Evolutionary conservation across 768 basidiomycete genomes (phyloP).

Genomic region (Panaeolus cyanescens): DNA sequence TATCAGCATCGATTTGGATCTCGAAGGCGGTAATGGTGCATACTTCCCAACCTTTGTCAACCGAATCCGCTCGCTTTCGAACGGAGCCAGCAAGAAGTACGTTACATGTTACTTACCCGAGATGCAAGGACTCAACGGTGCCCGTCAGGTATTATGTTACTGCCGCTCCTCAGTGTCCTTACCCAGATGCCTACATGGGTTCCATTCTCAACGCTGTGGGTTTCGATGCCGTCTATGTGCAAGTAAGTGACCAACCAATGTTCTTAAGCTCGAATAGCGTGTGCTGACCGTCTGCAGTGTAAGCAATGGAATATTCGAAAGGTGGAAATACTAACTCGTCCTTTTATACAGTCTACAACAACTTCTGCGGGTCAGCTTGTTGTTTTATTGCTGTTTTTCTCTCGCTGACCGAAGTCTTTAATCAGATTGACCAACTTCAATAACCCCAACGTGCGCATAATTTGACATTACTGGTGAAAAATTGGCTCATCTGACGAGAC

Average conservation of each 20-base stretch:
- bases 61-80: constrained; percentile 43
- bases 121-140: background rate
- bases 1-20: constrained; percentile 57
- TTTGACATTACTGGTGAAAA: background rate
- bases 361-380: constrained; percentile 39
- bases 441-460: constrained; percentile 36
- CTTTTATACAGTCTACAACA: constrained; percentile 37
- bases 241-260: too few species aligned
- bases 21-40: constrained; percentile 55
- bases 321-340: too few species aligned
- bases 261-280: too few species aligned
- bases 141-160: constrained; percentile 52
- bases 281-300: too few species aligned
- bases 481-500: background rate
- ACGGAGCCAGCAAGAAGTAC: constrained; percentile 49
- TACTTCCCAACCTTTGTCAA: constrained; percentile 52
- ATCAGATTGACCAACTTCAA: constrained; percentile 40
- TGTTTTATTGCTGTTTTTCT: background rate
- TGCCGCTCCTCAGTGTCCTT: constrained; percentile 58
- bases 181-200: constrained; percentile 60
- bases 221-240: constrained; percentile 70
- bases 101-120: constrained; percentile 14
- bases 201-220: constrained; percentile 54
- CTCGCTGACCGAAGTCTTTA: background rate
- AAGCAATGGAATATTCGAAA: too few species aligned